Conservation (phyloP, 2,329 filamentous ascomycete species). For the Dactylellina sp. region DNA sequence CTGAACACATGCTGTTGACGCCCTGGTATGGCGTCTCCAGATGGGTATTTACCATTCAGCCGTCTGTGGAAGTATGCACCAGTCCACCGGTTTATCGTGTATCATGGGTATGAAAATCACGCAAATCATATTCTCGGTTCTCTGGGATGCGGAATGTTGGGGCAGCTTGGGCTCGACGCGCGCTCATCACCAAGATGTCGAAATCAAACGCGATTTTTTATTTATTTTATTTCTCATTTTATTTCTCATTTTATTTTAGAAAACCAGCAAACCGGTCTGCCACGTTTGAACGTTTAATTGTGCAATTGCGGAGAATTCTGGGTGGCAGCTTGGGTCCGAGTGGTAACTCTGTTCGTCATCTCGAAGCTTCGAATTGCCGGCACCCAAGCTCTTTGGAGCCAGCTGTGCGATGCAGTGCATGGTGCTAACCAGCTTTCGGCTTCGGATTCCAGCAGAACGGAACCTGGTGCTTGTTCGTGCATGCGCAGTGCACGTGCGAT, state of each 20-base stretch:
- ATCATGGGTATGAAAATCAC: constrained; percentile 26
- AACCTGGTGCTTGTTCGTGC: constrained; percentile 36
- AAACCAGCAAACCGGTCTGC: background rate
- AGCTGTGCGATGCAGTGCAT: constrained; percentile 38
- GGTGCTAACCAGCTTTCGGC: constrained; percentile 40
- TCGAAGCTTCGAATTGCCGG: constrained; percentile 26
- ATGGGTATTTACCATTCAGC: constrained; percentile 32
- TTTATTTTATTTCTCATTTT: too few species aligned
- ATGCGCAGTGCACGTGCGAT: constrained; percentile 38
- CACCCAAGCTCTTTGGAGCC: constrained; percentile 20
- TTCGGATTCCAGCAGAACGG: constrained; percentile 41
- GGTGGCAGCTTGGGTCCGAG: constrained; percentile 25
- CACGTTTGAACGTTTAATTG: constrained; percentile 3
- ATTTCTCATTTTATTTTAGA: background rate
- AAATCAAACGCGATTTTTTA: background rate
- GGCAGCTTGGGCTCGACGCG: background rate
- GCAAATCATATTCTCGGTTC: constrained; percentile 23
- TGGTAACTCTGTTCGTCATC: constrained; percentile 26
- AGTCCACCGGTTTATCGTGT: too few species aligned
- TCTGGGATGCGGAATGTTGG: too few species aligned
- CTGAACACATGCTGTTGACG: background rate
- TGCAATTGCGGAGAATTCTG: constrained; percentile 35
- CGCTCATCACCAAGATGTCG: background rate
- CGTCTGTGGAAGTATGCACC: constrained; percentile 7
- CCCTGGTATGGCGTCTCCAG: background rate